A percentile compares a stretch with the other conserved stretches of the same genome.
Evolutionary conservation across 768 basidiomycete genomes (phyloP).

Genomic region (Boletus rubescentipes): DNA sequence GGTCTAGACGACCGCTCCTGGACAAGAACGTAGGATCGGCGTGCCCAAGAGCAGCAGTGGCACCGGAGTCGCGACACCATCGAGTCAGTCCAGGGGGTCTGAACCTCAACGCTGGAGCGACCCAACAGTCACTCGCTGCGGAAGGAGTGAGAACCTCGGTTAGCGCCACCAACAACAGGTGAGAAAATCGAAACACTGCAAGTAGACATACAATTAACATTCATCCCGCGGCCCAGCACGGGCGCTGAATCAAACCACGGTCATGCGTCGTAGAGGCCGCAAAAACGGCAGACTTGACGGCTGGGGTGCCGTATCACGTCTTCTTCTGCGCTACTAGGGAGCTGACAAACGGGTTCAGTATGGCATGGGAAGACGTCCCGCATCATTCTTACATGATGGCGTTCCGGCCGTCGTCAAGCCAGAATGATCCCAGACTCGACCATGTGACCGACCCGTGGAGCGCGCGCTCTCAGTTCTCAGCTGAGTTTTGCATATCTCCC

Average conservation of each 20-base stretch:
- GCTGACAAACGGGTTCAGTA: background rate
- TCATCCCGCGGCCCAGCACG: background rate
- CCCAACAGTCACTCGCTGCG: background rate
- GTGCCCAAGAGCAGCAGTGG: background rate
- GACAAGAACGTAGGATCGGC: background rate
- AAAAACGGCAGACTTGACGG: background rate
- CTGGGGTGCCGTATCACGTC: background rate
- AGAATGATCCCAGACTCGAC: background rate
- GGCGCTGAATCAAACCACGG: background rate
- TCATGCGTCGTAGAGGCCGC: background rate
- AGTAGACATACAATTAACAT: too few relatives aligned
- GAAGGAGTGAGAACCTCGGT: background rate
- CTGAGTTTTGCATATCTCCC: background rate
- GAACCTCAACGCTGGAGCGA: background rate
- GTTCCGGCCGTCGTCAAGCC: background rate
- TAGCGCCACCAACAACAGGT: background rate
- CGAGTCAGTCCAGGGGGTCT: background rate
- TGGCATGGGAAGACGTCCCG: background rate
- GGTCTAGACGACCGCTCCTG: background rate
- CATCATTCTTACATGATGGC: background rate
- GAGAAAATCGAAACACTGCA: background rate
- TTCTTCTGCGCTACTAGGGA: background rate
- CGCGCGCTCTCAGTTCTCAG: background rate
- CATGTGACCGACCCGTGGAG: background rate
- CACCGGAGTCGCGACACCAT: background rate